phyloP scores from a whole-genome alignment of 129 eudicot genomes.

The Arctium minus region DNA sequence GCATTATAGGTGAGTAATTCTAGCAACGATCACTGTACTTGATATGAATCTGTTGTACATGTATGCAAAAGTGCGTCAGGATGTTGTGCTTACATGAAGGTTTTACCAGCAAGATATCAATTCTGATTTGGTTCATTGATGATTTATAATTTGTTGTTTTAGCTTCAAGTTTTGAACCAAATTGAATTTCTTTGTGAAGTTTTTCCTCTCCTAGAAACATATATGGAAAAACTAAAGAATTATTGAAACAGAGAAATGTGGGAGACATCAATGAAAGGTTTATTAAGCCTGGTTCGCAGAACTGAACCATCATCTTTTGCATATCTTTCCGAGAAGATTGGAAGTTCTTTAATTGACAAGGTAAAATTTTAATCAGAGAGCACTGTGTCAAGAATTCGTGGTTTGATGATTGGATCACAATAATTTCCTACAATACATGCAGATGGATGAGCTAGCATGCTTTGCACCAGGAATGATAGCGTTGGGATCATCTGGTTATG shows the following conservation, averaged over 20 bases:
- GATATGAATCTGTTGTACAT: not conserved
- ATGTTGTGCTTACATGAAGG: not conserved
- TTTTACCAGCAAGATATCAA: not conserved
- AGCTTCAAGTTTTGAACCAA: not conserved
- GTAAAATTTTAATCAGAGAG: slow-evolving; percentile 24
- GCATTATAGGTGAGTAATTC: slow-evolving; percentile 74
- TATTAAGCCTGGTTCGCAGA: slow-evolving; percentile 81
- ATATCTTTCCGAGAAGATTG: slow-evolving; percentile 82
- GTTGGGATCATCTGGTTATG: slow-evolving; percentile 83
- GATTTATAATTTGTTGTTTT: not conserved
- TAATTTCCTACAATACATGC: slow-evolving; percentile 10
- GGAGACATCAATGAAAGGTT: slow-evolving; percentile 98
- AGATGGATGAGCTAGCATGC: slow-evolving; percentile 97
- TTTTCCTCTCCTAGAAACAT: not conserved
- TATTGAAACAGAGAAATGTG: slow-evolving; percentile 82
- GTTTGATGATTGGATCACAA: not conserved
- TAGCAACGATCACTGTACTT: not conserved
- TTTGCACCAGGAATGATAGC: slow-evolving; percentile 98
- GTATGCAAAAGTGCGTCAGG: too few relatives aligned
- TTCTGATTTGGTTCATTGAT: not conserved
- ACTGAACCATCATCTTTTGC: slow-evolving; percentile 88
- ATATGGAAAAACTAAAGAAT: slow-evolving; percentile 1
- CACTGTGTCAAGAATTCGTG: not conserved
- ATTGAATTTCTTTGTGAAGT: not conserved
- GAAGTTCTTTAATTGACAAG: slow-evolving; percentile 72